A percentile compares a stretch with the other conserved stretches of the same genome.
phyloP scores from a whole-genome alignment of 495 filamentous ascomycete species.

The Penicillium samsonianum region DNA sequence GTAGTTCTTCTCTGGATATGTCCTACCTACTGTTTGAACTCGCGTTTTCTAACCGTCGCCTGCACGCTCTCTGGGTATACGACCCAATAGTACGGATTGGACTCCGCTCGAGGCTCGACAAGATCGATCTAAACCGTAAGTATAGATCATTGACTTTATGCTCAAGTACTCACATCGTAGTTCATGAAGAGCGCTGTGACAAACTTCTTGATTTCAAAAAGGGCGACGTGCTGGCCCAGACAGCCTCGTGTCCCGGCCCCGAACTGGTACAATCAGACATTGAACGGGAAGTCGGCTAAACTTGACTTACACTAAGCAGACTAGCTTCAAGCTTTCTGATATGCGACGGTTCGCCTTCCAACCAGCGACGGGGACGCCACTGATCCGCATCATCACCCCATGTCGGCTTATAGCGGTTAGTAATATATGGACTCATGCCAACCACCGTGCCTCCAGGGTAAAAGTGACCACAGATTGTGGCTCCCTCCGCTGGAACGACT shows the following conservation, averaged over 20 bases:
- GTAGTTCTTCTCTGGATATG: neutral
- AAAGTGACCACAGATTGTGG: conserved; percentile 22
- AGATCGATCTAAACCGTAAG: too few relatives aligned
- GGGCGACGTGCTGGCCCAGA: conserved; percentile 26
- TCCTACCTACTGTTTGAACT: conserved; percentile 6
- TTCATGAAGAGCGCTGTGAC: too few relatives aligned
- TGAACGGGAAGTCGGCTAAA: conserved; percentile 5
- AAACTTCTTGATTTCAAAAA: conserved; percentile 30
- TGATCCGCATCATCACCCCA: conserved; percentile 28
- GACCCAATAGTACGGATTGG: conserved; percentile 12
- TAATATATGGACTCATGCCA: conserved; percentile 17
- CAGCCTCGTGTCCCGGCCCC: conserved; percentile 29
- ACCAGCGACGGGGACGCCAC: conserved; percentile 28
- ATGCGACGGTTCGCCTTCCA: conserved; percentile 15
- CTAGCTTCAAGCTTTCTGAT: conserved; percentile 21
- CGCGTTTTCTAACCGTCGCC: conserved; percentile 8
- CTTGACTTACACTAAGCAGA: conserved; percentile 24
- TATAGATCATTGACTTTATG: too few relatives aligned
- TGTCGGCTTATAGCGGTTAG: conserved; percentile 19
- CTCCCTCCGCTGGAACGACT: conserved; percentile 33
- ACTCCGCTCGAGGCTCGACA: too few relatives aligned
- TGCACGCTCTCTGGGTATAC: conserved; percentile 14
- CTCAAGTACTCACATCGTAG: too few relatives aligned
- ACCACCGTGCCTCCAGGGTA: conserved; percentile 19
- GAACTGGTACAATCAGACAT: conserved; percentile 24